Evolutionary conservation across 441 rosid species (phyloP), one percentile per base, ranked within the genome.

Genomic region (Gossypium schwendimanii): DNA sequence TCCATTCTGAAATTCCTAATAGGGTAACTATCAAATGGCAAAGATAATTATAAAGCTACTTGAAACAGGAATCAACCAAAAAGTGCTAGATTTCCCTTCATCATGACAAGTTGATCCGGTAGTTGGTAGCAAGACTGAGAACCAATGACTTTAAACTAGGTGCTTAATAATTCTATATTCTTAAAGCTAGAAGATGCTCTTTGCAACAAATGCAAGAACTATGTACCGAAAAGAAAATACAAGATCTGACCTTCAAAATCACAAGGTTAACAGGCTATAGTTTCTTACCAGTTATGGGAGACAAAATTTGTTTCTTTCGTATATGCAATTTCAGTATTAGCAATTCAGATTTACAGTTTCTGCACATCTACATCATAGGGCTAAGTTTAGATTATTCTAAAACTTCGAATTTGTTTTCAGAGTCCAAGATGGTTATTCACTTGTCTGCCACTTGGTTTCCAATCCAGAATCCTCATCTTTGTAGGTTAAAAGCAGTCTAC

Each of bases 101-200:
- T 21, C 52, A 60, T 6, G 26, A 67, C 59, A 12, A 52, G 68
- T n/a, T 59, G 53, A 45, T 36, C n/a, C 20, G 15, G 23, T 50
- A 50, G 69, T 14, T 18, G 33, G 41, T 33, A 52, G 63, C 31
- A 31, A 28, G 41, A 58, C 52, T 39, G 69, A 63, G 3, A 63
- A 63, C 52, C 53, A 63, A 63, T 15, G 31, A 20, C 17, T 41
- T 63, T 8, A 62, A 39, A 63, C 67, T 4, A 63, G n/a, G 26
- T 3, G 49, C 26, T n/a, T 36, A 17, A 9, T 21, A 52, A 53
- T 31, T 18, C 9, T 72, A 23, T 58, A 4, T 57, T 52, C 49
- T 33, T 58, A 26, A 44, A 65, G 59, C 50, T 67, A 66, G 59
- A 17, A 45, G 61, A 74, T 41, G 65, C 50, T 57, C 52, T 63